Conservation (phyloP, 2,329 filamentous ascomycete genomes). For the Colletotrichum sp. region DNA sequence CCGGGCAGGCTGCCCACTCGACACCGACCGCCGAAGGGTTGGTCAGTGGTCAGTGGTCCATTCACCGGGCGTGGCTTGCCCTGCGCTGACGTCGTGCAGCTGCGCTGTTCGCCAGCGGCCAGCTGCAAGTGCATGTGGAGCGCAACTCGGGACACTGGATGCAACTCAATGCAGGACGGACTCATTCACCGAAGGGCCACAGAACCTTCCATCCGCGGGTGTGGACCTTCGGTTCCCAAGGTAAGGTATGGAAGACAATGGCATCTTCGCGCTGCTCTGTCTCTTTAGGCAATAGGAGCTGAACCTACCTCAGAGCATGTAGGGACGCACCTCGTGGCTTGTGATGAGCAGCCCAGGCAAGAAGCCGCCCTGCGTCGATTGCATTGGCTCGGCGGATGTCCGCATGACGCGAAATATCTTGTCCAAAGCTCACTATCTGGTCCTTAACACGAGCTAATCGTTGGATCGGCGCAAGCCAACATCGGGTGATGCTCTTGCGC, state of each 20-base stretch:
- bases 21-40: neutral
- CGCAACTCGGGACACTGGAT: neutral
- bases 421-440: neutral
- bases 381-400: neutral
- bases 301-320: neutral
- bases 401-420: neutral
- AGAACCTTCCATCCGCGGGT: neutral
- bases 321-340: neutral
- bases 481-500: neutral
- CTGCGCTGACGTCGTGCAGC: slow-evolving; percentile 5
- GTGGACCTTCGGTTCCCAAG: neutral
- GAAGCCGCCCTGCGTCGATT: neutral
- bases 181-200: neutral
- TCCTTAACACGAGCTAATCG: neutral
- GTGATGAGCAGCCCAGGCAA: neutral
- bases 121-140: neutral
- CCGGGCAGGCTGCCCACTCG: neutral
- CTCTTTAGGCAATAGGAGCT: neutral
- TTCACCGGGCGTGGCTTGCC: neutral
- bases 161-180: neutral
- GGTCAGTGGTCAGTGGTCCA: slow-evolving; percentile 5
- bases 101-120: neutral
- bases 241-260: neutral
- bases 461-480: neutral
- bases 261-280: neutral